These are phyloP conservation scores for Tremellales sp. DNA, from an alignment of 1,284 basidiomycete genomes.

Conservation along the genomic window DNA sequence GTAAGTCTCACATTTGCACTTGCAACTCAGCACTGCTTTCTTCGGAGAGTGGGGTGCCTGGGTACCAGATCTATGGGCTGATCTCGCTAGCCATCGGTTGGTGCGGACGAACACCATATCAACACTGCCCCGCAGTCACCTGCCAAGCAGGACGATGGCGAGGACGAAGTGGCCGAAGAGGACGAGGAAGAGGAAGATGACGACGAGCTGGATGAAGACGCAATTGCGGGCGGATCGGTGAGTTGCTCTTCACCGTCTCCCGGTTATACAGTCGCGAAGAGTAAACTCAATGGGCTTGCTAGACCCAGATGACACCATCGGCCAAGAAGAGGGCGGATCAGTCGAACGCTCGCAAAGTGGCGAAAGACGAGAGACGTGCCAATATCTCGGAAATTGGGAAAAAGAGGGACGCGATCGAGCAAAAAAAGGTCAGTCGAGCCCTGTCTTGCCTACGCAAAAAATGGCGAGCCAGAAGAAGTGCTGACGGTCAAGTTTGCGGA, in stretches of 20 bases:
- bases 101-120: slow-evolving; percentile 40
- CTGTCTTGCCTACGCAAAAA: neutral
- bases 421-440: slow-evolving; percentile 35
- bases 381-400: slow-evolving; percentile 41
- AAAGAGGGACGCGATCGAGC: slow-evolving; percentile 43
- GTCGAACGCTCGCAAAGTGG: slow-evolving; percentile 34
- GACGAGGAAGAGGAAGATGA: slow-evolving; percentile 35
- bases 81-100: slow-evolving; percentile 30
- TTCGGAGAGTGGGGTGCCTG: too few species aligned
- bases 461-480: neutral
- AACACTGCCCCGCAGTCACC: slow-evolving; percentile 38
- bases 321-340: slow-evolving; percentile 28
- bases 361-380: slow-evolving; percentile 37
- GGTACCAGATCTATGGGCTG: too few species aligned
- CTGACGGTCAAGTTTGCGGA: slow-evolving; percentile 68
- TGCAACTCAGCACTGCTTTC: too few species aligned
- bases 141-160: too few species aligned
- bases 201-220: slow-evolving; percentile 33
- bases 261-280: neutral
- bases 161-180: slow-evolving; percentile 22
- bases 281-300: neutral
- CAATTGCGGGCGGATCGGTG: slow-evolving; percentile 22
- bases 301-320: slow-evolving; percentile 26
- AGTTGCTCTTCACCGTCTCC: slow-evolving; percentile 5
- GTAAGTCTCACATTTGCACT: slow-evolving; percentile 21